These are phyloP conservation scores for Diatrype stigma DNA, from an alignment of 2,329 filamentous ascomycete species.

Conservation along the genomic window DNA sequence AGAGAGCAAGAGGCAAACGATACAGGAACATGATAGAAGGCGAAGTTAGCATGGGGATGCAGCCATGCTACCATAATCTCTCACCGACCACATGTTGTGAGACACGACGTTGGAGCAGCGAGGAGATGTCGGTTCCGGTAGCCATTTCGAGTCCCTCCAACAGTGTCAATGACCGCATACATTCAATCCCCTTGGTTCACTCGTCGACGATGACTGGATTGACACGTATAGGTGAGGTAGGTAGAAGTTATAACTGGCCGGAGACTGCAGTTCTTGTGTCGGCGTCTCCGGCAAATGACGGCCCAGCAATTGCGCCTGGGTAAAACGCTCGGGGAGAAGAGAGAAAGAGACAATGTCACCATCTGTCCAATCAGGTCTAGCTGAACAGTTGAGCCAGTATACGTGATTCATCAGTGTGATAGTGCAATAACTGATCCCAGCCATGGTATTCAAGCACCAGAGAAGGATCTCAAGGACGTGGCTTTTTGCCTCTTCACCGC, in stretches of 20 bases:
- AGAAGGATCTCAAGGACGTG: no score
- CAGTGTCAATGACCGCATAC: not conserved
- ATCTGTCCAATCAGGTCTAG: no score
- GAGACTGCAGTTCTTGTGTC: not conserved
- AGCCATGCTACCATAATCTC: not conserved
- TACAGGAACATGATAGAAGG: not conserved
- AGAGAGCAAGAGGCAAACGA: not conserved
- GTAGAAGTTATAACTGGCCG: not conserved
- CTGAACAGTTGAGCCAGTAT: no score
- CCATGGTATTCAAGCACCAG: no score
- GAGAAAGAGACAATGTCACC: not conserved
- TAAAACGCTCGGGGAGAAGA: no score
- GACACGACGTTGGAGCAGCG: not conserved
- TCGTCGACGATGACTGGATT: not conserved
- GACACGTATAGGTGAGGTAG: not conserved
- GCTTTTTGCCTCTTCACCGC: conserved; percentile 3
- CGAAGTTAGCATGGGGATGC: not conserved
- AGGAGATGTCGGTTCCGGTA: not conserved
- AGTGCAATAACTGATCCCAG: not conserved
- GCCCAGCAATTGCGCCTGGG: not conserved
- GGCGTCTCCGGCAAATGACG: not conserved
- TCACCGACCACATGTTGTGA: not conserved
- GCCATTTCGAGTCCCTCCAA: not conserved
- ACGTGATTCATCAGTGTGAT: not conserved
- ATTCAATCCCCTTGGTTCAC: not conserved